These are phyloP conservation scores for Aspergillus baeticus DNA, from an alignment of 495 filamentous ascomycete genomes.

Conservation along the genomic window DNA sequence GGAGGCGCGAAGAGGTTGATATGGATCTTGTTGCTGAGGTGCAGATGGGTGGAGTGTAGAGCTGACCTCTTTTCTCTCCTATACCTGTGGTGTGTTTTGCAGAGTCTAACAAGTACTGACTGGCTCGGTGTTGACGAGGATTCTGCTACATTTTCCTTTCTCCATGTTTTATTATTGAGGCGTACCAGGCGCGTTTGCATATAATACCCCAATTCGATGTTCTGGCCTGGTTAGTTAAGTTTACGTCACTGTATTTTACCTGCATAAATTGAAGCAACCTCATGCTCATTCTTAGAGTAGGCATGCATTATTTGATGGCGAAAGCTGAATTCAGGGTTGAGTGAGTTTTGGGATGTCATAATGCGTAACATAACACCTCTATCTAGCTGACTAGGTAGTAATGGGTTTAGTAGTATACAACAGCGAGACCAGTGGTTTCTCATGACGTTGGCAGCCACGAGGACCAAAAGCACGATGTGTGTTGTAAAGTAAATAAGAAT, in stretches of 20 bases:
- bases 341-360: background rate
- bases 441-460: too few species aligned
- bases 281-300: too few species aligned
- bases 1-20: conserved; percentile 45
- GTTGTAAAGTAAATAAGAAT: too few species aligned
- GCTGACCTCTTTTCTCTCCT: background rate
- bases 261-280: too few species aligned
- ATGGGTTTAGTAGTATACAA: background rate
- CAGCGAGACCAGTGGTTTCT: too few species aligned
- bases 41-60: conserved; percentile 17
- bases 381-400: background rate
- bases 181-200: conserved; percentile 2
- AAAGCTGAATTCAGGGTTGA: too few species aligned
- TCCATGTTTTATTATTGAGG: background rate
- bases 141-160: background rate
- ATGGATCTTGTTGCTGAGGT: conserved; percentile 22
- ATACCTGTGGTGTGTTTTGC: background rate
- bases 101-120: background rate
- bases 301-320: too few species aligned
- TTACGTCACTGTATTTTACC: background rate
- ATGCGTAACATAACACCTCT: conserved; percentile 7
- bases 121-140: background rate
- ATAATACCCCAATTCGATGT: conserved; percentile 2
- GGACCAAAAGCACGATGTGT: too few species aligned
- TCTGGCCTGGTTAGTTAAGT: background rate